Percentiles rank a stretch among this genome's conserved stretches.
Conservation (phyloP, 768 basidiomycete genomes). For the Pulveroboletus ravenelii region DNA sequence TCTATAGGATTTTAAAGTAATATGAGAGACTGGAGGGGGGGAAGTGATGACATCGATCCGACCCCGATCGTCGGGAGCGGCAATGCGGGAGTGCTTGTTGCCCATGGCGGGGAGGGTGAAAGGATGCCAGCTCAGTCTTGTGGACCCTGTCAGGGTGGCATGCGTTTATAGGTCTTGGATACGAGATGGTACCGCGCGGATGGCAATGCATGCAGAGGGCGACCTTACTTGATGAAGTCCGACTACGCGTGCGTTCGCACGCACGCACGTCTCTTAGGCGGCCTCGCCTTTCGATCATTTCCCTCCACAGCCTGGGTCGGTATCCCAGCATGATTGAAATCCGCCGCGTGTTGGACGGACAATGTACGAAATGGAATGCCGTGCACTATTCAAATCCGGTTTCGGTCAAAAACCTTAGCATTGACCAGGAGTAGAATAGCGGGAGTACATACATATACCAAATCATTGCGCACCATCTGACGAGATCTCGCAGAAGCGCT, state of each 20-base stretch:
- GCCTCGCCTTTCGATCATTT: neutral
- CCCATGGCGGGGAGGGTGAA: constrained; percentile 24
- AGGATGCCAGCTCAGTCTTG: neutral
- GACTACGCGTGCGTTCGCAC: neutral
- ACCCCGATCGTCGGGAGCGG: constrained; percentile 3
- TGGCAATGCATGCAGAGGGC: neutral
- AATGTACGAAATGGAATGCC: neutral
- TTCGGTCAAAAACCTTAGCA: neutral
- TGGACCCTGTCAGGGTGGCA: neutral
- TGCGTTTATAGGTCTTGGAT: constrained; percentile 15
- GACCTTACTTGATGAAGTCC: neutral
- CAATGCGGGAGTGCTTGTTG: constrained; percentile 24
- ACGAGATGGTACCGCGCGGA: neutral
- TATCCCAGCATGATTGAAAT: neutral
- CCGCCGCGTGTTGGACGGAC: neutral
- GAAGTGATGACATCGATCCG: constrained; percentile 4
- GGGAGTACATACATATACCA: neutral
- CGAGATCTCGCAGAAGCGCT: neutral
- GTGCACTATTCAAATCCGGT: neutral
- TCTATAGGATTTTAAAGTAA: constrained; percentile 39
- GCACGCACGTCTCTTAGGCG: neutral
- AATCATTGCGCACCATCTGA: neutral
- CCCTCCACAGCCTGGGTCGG: neutral
- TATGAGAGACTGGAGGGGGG: constrained; percentile 26
- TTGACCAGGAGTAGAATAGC: neutral